Conservation (phyloP, 208 protist genomes). For the Acanthamoeba sp. region DNA sequence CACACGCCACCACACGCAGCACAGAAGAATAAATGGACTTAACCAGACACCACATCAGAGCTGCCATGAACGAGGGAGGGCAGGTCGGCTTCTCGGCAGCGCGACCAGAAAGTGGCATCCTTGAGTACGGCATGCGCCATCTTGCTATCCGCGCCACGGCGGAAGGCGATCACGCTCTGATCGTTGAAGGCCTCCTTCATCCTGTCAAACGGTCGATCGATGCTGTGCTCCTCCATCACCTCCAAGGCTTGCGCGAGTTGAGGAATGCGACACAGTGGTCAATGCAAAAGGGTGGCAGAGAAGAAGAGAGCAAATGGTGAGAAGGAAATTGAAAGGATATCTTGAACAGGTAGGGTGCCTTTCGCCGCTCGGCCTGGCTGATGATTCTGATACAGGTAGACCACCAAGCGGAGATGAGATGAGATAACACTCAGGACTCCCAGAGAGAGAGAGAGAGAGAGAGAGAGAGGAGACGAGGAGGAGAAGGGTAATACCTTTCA, state of each 20-base stretch:
- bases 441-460: not conserved
- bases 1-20: too few relatives aligned
- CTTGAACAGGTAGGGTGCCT: slow-evolving; percentile 27
- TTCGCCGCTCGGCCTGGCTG: slow-evolving; percentile 8
- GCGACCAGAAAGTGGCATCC: not conserved
- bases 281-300: not conserved
- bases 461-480: not conserved
- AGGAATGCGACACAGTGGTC: not conserved
- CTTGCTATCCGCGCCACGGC: not conserved
- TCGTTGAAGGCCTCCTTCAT: slow-evolving; percentile 56
- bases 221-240: slow-evolving; percentile 5
- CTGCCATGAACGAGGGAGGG: not conserved
- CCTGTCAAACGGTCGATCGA: not conserved
- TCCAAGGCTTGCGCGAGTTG: not conserved
- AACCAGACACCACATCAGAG: not conserved
- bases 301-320: not conserved
- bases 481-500: not conserved
- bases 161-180: slow-evolving; percentile 29
- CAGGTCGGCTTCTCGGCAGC: not conserved
- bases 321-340: not conserved
- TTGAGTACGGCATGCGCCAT: not conserved
- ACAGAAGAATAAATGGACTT: not conserved
- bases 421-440: not conserved
- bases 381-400: not conserved
- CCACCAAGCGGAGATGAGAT: not conserved